A percentile compares a stretch with the other conserved stretches of the same genome.
These are phyloP conservation scores for Fusarium anguioides DNA, from an alignment of 2,329 filamentous ascomycete species.

Conservation along the genomic window DNA sequence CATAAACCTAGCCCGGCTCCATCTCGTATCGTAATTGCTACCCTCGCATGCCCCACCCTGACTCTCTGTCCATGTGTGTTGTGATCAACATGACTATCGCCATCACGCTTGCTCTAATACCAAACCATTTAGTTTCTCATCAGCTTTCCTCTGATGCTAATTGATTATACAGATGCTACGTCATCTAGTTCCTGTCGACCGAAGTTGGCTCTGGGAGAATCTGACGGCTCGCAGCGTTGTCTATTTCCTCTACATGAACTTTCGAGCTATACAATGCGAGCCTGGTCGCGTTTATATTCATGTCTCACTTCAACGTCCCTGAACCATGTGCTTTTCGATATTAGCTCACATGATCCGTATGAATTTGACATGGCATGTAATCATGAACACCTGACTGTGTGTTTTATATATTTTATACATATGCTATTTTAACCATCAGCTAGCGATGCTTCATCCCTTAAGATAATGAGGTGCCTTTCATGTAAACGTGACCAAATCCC, in stretches of 20 bases:
- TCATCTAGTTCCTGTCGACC: neutral
- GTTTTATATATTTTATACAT: conserved; percentile 1
- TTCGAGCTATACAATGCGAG: neutral
- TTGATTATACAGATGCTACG: neutral
- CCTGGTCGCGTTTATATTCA: neutral
- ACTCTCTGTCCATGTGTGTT: neutral
- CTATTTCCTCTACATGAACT: neutral
- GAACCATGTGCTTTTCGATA: neutral
- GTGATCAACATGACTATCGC: conserved; percentile 5
- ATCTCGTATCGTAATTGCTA: neutral
- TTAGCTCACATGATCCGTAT: neutral
- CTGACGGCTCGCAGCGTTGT: neutral
- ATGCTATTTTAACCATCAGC: neutral
- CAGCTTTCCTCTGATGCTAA: neutral
- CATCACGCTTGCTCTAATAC: neutral
- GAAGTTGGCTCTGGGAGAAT: neutral
- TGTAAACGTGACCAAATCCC: conserved; percentile 10
- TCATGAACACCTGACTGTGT: neutral
- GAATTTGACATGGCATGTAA: neutral
- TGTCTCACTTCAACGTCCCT: neutral
- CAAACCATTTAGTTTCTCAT: neutral
- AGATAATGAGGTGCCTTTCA: neutral
- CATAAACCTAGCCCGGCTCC: neutral
- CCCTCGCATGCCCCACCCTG: neutral
- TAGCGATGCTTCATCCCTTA: neutral